Base-by-base conservation (phyloP, 208 protist species). In the Trypanosoma theileri region DNA sequence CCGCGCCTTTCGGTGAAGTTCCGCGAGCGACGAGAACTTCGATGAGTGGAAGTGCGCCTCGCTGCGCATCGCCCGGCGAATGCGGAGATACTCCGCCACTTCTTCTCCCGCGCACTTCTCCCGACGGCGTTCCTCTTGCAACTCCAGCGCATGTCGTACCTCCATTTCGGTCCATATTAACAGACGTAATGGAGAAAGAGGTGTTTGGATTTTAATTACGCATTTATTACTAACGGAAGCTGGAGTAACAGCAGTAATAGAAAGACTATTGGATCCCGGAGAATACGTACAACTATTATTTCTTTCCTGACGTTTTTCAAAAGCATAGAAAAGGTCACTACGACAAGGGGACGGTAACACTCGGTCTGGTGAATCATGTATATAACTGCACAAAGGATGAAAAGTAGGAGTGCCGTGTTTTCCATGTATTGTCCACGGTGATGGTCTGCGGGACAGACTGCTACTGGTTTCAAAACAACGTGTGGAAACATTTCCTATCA, bases 121-220 rank as follows among this genome's bases (percentile, higher is more conserved):
- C 13, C 74, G 55, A 16, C 50, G 12, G 10, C 24, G 46, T 1
- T 50, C 62, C 60, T 86, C 68, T 10, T 45, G 35, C 10, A 53
- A 12, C 22, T 54, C 13, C n/a, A 82, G 10, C 13, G 46, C 57
- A 3, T 42, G 40, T 1, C 84, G 80, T n/a, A 24, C 57, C 26
- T 59, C 35, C 50, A 73, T 42, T 60, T 85, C 83, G 22, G 79
- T 69, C 22, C 66, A 22, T 22, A 35, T 19, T 35, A 78, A 21
- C 22, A 16, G 6, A 8, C 6, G 28, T 6, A 35, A 6, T 35
- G 28, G 26, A 21, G 24, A 16, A 24, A 6, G 8, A 1, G 8
- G 11, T 24, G 17, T 42, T 24, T 10, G 48, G n/a, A n/a, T n/a
- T n/a, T n/a, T n/a, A n/a, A n/a, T n/a, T n/a, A n/a, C n/a, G n/a